phyloP scores from a whole-genome alignment of 2,329 filamentous ascomycete genomes.

The Rutstroemia sp. region DNA sequence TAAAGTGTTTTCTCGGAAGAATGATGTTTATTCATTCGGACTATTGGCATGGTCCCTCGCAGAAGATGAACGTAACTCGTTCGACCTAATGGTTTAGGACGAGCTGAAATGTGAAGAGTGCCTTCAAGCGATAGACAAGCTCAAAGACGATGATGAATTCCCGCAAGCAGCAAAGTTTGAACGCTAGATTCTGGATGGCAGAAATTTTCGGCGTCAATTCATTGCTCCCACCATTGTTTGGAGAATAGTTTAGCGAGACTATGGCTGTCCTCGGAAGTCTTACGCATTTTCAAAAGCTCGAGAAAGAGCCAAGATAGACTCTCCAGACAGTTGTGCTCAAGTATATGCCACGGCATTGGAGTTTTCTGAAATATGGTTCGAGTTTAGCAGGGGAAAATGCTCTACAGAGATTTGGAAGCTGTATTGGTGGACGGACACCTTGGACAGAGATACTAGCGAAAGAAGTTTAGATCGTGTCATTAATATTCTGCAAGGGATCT shows the following conservation, averaged over 20 bases:
- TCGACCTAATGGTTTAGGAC: not conserved
- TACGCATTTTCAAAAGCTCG: not conserved
- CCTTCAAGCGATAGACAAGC: not conserved
- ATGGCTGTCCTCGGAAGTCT: not conserved
- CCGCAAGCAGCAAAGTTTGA: not conserved
- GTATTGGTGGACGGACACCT: not conserved
- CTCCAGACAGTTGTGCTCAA: not conserved
- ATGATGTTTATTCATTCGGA: conserved; percentile 1
- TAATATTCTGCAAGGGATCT: not conserved
- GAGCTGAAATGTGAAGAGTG: not conserved
- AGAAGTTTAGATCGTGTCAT: not conserved
- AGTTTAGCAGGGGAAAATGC: not conserved
- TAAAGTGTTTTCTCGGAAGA: not conserved
- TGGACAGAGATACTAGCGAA: not conserved
- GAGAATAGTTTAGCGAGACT: not conserved
- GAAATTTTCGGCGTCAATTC: not conserved
- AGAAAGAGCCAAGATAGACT: not conserved
- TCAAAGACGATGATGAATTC: not conserved
- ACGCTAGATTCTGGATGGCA: not conserved
- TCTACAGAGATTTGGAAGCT: not conserved
- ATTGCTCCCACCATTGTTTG: not conserved
- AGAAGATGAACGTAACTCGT: not conserved
- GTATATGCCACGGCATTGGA: not conserved
- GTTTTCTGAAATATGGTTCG: not conserved
- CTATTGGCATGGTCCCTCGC: not conserved